phyloP scores from a whole-genome alignment of 2,329 filamentous ascomycete genomes.

The Arthrobotrys sphaeroides region DNA sequence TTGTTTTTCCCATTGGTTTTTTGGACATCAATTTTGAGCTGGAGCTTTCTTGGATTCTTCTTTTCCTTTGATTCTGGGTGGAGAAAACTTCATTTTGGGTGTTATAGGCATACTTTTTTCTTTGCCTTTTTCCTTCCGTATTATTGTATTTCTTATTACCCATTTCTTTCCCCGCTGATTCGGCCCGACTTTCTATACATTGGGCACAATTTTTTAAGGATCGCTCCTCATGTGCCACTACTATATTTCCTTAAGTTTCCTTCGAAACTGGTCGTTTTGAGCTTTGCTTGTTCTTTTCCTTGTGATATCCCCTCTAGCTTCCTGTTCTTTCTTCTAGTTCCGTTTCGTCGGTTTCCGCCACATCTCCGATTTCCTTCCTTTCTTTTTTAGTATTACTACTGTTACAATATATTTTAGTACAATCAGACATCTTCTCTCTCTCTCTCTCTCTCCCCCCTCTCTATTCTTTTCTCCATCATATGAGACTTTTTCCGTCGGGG shows the following conservation, averaged over 20 bases:
- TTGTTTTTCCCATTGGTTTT: conserved; percentile 34
- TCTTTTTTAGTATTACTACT: conserved; percentile 17
- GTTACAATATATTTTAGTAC: conserved; percentile 14
- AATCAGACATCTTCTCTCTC: too few species aligned
- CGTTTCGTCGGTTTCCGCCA: too few species aligned
- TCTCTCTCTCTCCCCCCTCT: too few species aligned
- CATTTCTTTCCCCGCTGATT: background rate
- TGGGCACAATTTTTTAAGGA: conserved; percentile 34
- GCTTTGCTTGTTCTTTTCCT: conserved; percentile 5
- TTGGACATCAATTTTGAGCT: conserved; percentile 14
- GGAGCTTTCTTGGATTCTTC: conserved; percentile 12
- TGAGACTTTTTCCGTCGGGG: background rate
- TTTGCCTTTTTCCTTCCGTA: background rate
- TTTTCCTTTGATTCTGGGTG: conserved; percentile 29
- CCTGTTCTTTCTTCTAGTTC: background rate
- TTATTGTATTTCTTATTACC: conserved; percentile 4
- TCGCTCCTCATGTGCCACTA: conserved; percentile 42
- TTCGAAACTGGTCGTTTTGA: background rate
- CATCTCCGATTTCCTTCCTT: background rate
- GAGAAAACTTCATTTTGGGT: conserved; percentile 29
- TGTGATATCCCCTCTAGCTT: conserved; percentile 40
- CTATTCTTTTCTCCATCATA: background rate
- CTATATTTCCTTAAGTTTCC: background rate
- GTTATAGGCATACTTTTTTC: conserved; percentile 3
- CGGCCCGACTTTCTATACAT: background rate